These are phyloP conservation scores for Pisolithus sp. DNA, from an alignment of 768 basidiomycete species.

Conservation along the genomic window DNA sequence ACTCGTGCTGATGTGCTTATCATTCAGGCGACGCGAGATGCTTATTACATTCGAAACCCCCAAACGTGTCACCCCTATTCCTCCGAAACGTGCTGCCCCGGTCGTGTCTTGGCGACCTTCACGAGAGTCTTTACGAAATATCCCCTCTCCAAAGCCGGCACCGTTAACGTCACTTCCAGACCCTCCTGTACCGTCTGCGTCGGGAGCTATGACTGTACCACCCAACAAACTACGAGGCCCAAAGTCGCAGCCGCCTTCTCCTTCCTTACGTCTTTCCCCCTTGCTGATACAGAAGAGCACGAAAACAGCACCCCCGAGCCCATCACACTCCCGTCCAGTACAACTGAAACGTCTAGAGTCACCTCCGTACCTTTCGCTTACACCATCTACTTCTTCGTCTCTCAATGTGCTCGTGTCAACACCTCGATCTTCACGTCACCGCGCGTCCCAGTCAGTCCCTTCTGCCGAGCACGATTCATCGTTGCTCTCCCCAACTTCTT, in stretches of 20 bases:
- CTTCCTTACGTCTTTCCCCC: too few species aligned
- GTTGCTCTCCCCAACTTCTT: constrained; percentile 8
- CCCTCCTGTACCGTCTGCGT: background rate
- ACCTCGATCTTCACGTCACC: background rate
- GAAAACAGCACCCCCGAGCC: too few species aligned
- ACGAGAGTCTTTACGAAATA: constrained; percentile 38
- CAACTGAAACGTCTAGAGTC: too few species aligned
- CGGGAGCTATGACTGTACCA: too few species aligned
- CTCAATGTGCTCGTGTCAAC: background rate
- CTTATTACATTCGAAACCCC: background rate
- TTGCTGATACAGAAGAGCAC: too few species aligned
- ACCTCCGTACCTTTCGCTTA: background rate
- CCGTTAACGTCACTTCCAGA: constrained; percentile 37
- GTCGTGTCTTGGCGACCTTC: constrained; percentile 26
- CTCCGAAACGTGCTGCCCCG: constrained; percentile 8
- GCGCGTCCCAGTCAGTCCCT: constrained; percentile 13
- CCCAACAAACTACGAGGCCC: too few species aligned
- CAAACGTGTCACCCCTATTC: constrained; percentile 20
- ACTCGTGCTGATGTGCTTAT: background rate
- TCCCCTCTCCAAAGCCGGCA: constrained; percentile 57
- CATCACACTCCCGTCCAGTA: too few species aligned
- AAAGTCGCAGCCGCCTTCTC: too few species aligned
- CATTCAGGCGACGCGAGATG: background rate
- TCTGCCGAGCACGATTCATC: constrained; percentile 11
- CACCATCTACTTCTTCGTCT: background rate